A percentile compares a stretch with the other conserved stretches of the same genome.
phyloP scores from a whole-genome alignment of 139 green algal genomes.

The Limnomonas spitsbergensis region DNA sequence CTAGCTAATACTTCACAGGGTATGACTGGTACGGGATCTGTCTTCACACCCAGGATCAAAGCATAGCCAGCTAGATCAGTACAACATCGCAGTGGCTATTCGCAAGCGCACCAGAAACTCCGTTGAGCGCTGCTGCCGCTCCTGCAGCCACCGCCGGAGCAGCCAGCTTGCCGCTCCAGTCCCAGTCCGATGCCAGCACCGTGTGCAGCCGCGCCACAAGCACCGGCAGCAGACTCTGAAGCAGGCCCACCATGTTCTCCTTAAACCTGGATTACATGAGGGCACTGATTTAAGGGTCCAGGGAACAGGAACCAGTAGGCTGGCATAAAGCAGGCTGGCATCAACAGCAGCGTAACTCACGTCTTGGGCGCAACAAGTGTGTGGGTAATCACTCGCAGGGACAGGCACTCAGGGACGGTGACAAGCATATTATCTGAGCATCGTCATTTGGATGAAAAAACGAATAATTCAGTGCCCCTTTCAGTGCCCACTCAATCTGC shows the following conservation, averaged over 20 bases:
- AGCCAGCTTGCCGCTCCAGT: slow-evolving; percentile 68
- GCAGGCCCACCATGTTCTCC: slow-evolving; percentile 43
- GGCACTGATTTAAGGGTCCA: not conserved
- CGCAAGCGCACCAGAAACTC: no score
- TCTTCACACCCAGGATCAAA: no score
- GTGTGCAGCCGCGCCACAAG: slow-evolving; percentile 51
- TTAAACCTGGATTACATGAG: slow-evolving; percentile 43
- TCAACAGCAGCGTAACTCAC: not conserved
- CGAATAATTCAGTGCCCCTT: no score
- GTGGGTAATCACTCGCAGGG: no score
- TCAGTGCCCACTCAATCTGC: no score
- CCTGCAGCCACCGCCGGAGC: not conserved
- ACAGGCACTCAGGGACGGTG: no score
- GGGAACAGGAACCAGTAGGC: not conserved
- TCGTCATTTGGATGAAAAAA: no score
- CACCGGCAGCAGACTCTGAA: slow-evolving; percentile 56
- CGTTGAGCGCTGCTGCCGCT: not conserved
- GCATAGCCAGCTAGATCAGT: no score
- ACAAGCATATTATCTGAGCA: no score
- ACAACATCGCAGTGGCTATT: no score
- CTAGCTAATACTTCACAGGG: no score
- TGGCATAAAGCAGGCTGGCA: not conserved
- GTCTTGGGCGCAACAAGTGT: not conserved
- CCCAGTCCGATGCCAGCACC: slow-evolving; percentile 63
- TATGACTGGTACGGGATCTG: no score